These are phyloP conservation scores for Pseudoneurospora amorphoporcata DNA, from an alignment of 495 filamentous ascomycete species.

Conservation along the genomic window DNA sequence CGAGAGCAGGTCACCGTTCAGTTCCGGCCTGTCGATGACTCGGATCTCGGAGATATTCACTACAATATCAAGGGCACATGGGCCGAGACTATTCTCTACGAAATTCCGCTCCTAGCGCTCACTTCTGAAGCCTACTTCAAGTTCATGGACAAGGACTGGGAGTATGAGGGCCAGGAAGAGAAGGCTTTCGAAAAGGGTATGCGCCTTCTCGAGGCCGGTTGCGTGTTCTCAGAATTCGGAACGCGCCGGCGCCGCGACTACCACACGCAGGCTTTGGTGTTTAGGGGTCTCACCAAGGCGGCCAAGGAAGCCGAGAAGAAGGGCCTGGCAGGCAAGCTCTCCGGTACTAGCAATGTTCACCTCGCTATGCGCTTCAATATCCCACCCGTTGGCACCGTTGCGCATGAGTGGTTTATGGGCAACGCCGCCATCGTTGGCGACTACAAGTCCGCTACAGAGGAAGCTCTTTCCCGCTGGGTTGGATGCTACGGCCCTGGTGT, in stretches of 20 bases:
- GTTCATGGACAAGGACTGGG: constrained; percentile 87
- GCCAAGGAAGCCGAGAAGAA: constrained; percentile 52
- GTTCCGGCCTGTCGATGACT: constrained; percentile 59
- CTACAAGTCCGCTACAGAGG: constrained; percentile 73
- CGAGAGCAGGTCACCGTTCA: constrained; percentile 63
- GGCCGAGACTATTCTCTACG: constrained; percentile 94
- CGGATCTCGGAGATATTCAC: constrained; percentile 62
- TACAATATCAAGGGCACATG: constrained; percentile 71
- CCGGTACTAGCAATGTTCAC: constrained; percentile 93
- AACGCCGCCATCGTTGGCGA: constrained; percentile 84
- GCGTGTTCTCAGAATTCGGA: constrained; percentile 88
- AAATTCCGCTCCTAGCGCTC: constrained; percentile 86
- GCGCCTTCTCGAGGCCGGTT: constrained; percentile 67
- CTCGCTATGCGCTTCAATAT: constrained; percentile 86
- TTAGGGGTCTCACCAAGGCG: constrained; percentile 69
- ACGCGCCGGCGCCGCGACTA: constrained; percentile 83
- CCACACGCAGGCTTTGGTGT: constrained; percentile 84
- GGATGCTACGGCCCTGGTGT: constrained; percentile 86
- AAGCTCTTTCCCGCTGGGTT: constrained; percentile 77
- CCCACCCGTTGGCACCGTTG: constrained; percentile 81
- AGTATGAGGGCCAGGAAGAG: constrained; percentile 71
- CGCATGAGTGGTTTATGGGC: constrained; percentile 99
- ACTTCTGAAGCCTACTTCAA: constrained; percentile 95
- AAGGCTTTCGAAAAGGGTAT: constrained; percentile 70
- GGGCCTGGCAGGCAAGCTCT: constrained; percentile 58